A percentile compares a stretch with the other conserved stretches of the same genome.
These are phyloP conservation scores for Fraxinus platypoda DNA, from an alignment of 305 asterid genomes.

Conservation along the genomic window DNA sequence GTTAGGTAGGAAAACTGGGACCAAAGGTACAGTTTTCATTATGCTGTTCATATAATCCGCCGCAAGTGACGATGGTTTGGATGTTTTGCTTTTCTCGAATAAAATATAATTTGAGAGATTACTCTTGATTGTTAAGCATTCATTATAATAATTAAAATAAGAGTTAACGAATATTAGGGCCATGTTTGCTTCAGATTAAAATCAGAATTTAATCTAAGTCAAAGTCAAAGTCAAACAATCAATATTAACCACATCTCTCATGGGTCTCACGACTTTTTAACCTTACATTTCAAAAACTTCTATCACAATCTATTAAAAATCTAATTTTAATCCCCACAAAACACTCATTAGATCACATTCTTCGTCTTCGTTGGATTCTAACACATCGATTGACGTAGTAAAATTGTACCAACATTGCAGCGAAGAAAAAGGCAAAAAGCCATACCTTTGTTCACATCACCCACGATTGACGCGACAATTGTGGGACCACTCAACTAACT, in stretches of 20 bases:
- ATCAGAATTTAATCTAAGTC: too few species aligned
- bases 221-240: too few species aligned
- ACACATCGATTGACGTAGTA: not conserved
- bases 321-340: too few species aligned
- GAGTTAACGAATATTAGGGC: not conserved
- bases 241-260: too few species aligned
- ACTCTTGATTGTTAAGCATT: not conserved
- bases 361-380: not conserved
- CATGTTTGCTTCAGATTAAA: too few species aligned
- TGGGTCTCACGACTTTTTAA: too few species aligned
- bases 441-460: not conserved
- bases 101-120: not conserved
- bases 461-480: not conserved
- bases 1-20: not conserved
- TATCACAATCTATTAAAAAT: too few species aligned
- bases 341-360: not conserved
- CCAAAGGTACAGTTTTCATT: not conserved
- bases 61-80: not conserved
- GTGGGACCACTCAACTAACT: not conserved
- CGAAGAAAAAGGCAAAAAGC: not conserved
- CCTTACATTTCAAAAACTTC: too few species aligned
- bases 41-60: not conserved
- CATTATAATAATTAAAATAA: not conserved
- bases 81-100: not conserved
- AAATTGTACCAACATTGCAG: not conserved